Evolutionary conservation across 768 basidiomycete species (phyloP), one percentile per base, ranked within the genome.

Genomic region (Multifurca ochricompacta): DNA sequence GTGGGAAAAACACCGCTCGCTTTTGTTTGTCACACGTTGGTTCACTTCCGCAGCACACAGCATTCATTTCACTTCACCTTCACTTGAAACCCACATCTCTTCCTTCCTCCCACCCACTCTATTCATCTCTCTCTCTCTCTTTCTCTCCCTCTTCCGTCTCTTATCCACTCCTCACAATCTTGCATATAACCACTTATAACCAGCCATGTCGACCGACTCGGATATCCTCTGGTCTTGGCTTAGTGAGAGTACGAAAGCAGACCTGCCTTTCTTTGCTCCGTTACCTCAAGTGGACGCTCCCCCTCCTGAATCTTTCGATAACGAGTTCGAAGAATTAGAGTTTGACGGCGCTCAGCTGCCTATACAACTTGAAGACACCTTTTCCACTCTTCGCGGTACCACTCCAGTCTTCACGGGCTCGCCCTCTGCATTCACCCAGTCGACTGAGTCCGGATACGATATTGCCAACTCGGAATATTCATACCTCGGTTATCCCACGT

Each of bases 261-360:
- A 52, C 21, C 40, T 57, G 7, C 56, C 44, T 18, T 57, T 57
- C 34, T 57, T 57, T 34, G 37, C 56, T 25, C 56, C 56, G 3
- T 40, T 49, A 19, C 73, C 79, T 55, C 86, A 87, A 71, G 77
- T 86, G 70, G 74, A 81, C 63, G 85, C 84, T 49, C 86, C 87
- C 40, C 80, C 85, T 65, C 84, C 86, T 58, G 87, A 90, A 74
- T 76, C 81, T 59, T 91, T 91, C 72, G 89, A 91, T 67, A 78
- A 78, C 48, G 89, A 91, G 70, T 78, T 91, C 64, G 88, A 73
- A 31, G 78, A 73, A 71, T 79, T 87, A 63, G 80, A 56, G 63
- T 80, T 77, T 40, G 78, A 83, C 66, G 80, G 85, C 58, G 51
- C 61, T 74, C 67, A 75, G 80, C 64, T 74, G 81, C 52, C 75